Evolutionary conservation across 2,329 filamentous ascomycete species (phyloP).

Genomic region (Ceratocystis destructans): DNA sequence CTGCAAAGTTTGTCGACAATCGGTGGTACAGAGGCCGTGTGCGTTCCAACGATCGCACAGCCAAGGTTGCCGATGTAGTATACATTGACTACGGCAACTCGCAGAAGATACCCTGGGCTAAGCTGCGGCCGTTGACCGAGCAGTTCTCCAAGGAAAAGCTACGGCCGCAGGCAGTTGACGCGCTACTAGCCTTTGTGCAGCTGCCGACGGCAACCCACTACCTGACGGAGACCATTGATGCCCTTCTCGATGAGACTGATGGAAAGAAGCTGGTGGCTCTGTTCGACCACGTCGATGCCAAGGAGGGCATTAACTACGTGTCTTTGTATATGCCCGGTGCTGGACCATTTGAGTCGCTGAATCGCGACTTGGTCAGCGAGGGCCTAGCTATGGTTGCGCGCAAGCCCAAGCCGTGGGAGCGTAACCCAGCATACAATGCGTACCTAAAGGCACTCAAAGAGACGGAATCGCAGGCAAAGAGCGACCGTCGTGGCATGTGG

Average conservation of each 20-base stretch:
- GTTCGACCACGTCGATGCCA: constrained; percentile 67
- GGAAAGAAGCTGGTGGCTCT: constrained; percentile 72
- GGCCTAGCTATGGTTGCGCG: constrained; percentile 82
- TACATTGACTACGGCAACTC: constrained; percentile 97
- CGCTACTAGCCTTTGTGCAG: constrained; percentile 76
- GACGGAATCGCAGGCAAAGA: constrained; percentile 66
- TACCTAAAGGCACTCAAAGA: constrained; percentile 59
- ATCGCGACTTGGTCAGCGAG: constrained; percentile 70
- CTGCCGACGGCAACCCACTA: constrained; percentile 74
- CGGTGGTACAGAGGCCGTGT: constrained; percentile 92
- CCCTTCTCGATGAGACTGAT: constrained; percentile 61
- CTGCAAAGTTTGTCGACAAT: constrained; percentile 80
- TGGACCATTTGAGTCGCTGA: constrained; percentile 64
- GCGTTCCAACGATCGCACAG: constrained; percentile 80
- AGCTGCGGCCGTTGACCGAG: constrained; percentile 62
- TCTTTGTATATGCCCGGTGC: constrained; percentile 72
- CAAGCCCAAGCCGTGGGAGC: constrained; percentile 88
- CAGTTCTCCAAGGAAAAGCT: constrained; percentile 74
- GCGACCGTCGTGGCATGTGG: constrained; percentile 76
- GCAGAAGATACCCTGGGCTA: constrained; percentile 73
- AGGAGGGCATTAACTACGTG: constrained; percentile 71
- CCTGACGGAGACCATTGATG: constrained; percentile 62
- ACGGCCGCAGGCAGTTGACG: constrained; percentile 75
- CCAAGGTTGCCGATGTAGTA: constrained; percentile 76
- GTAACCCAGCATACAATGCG: constrained; percentile 51